Percentiles rank a stretch among this genome's conserved stretches.
phyloP scores from a whole-genome alignment of 805 yeast species.

The Zygosaccharomyces bisporus region DNA sequence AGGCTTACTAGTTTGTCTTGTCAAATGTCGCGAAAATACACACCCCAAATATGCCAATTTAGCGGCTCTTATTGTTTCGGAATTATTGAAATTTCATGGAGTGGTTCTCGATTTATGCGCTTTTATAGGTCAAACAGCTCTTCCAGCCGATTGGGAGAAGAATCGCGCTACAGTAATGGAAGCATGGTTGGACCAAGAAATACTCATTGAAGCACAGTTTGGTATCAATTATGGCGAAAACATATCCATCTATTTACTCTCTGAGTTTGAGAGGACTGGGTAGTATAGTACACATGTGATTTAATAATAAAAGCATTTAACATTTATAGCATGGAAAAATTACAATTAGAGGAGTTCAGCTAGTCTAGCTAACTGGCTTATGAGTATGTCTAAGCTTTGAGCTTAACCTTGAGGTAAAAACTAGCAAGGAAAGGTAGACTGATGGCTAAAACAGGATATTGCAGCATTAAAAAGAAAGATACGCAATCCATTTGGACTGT shows the following conservation, averaged over 20 bases:
- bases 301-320: not conserved
- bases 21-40: conserved; percentile 53
- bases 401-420: conserved; percentile 35
- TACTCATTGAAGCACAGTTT: conserved; percentile 42
- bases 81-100: conserved; percentile 75
- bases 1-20: conserved; percentile 69
- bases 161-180: conserved; percentile 68
- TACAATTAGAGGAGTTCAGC: not conserved
- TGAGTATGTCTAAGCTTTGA: conserved; percentile 22
- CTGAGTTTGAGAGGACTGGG: conserved; percentile 45
- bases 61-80: conserved; percentile 78
- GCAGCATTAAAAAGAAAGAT: conserved; percentile 69
- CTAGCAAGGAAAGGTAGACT: conserved; percentile 63
- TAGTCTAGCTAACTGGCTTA: not conserved
- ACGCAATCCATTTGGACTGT: conserved; percentile 73
- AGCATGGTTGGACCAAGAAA: conserved; percentile 49
- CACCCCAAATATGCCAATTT: conserved; percentile 56
- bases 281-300: not conserved
- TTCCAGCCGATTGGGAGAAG: conserved; percentile 73
- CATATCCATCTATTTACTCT: conserved; percentile 53
- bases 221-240: conserved; percentile 68
- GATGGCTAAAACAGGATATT: conserved; percentile 63
- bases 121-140: conserved; percentile 55
- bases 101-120: conserved; percentile 79
- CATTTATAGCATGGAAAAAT: not conserved